These are phyloP conservation scores for Pontederia crassipes DNA, from an alignment of 176 grass and related monocot genomes.

Conservation along the genomic window DNA sequence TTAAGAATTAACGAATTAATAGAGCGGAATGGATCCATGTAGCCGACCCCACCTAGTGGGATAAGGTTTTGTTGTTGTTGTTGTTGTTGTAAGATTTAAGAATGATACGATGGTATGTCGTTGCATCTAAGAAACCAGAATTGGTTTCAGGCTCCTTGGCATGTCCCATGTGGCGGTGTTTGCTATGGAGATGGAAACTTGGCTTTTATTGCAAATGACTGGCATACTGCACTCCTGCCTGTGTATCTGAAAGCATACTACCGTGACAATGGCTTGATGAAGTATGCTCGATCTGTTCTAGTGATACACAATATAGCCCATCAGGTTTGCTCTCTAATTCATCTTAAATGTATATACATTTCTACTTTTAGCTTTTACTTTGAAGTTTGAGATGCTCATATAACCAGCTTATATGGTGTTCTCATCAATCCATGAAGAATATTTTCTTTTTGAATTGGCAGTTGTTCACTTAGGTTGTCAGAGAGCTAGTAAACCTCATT, in stretches of 20 bases:
- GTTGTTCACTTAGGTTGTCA: too few species aligned
- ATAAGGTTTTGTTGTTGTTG: too few species aligned
- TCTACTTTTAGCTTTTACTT: background rate
- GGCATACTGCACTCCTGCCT: slow-evolving; percentile 85
- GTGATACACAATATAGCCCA: slow-evolving; percentile 97
- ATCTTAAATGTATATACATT: background rate
- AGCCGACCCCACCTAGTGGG: too few species aligned
- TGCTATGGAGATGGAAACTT: slow-evolving; percentile 93
- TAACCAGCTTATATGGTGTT: background rate
- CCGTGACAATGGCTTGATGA: slow-evolving; percentile 91
- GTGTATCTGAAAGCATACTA: slow-evolving; percentile 91
- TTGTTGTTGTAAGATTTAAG: background rate
- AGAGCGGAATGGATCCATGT: too few species aligned
- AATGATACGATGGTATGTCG: slow-evolving; percentile 5
- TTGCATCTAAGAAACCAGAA: background rate
- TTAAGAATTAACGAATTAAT: too few species aligned
- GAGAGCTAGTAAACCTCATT: too few species aligned
- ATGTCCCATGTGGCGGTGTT: slow-evolving; percentile 60
- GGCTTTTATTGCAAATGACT: slow-evolving; percentile 93
- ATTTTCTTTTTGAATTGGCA: too few species aligned
- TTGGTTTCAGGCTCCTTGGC: slow-evolving; percentile 67
- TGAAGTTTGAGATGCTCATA: background rate
- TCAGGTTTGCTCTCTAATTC: slow-evolving; percentile 45
- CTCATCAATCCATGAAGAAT: background rate
- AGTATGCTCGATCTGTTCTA: slow-evolving; percentile 66